Percentiles rank a stretch among this genome's conserved stretches.
Evolutionary conservation across 2,329 filamentous ascomycete genomes (phyloP).

Genomic region (Trichophyton verrucosum): DNA sequence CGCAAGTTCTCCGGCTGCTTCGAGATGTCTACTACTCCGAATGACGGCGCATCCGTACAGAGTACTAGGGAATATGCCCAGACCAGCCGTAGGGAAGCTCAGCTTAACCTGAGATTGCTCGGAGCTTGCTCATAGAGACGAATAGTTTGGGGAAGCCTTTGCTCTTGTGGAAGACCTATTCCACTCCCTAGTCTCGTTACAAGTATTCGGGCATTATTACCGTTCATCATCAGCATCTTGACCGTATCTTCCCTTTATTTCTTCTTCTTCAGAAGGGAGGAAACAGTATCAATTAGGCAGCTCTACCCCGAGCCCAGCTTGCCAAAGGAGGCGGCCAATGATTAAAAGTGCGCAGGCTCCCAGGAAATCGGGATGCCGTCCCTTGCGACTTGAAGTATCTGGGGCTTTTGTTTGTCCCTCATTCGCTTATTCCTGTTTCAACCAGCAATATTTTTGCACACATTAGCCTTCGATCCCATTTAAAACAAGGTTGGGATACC

Average conservation of each 20-base stretch:
- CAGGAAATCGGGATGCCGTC: background rate
- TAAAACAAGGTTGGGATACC: background rate
- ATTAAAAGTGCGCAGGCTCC: background rate
- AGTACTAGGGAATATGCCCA: background rate
- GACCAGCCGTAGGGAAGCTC: background rate
- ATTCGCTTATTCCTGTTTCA: constrained; percentile 3
- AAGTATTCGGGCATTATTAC: background rate
- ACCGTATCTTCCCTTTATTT: background rate
- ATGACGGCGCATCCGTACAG: background rate
- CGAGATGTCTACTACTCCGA: background rate
- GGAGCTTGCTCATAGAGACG: too few relatives aligned
- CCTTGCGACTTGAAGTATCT: background rate
- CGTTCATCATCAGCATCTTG: background rate
- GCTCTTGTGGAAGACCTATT: background rate
- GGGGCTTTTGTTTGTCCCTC: background rate
- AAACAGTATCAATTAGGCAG: background rate
- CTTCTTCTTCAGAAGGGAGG: background rate
- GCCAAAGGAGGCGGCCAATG: background rate
- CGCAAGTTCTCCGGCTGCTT: background rate
- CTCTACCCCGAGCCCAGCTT: background rate
- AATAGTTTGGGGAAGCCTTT: background rate
- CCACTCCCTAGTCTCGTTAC: background rate
- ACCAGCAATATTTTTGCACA: background rate
- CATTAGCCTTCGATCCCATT: background rate
- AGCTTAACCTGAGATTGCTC: background rate